phyloP scores from a whole-genome alignment of 257 asterid genomes.

The Avicennia marina region DNA sequence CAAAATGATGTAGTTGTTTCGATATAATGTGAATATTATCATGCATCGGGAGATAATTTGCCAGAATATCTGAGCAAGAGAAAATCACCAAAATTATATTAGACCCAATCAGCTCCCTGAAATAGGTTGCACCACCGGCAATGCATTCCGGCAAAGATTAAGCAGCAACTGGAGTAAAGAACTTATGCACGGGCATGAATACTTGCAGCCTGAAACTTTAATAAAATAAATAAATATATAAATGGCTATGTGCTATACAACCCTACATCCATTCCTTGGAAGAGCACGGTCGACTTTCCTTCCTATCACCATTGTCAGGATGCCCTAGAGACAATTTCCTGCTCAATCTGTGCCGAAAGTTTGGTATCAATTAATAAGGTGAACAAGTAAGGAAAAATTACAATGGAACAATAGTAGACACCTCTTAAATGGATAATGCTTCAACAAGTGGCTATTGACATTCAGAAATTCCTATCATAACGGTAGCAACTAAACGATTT shows the following conservation, averaged over 20 bases:
- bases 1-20: too few species aligned
- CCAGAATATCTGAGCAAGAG: background rate
- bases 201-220: background rate
- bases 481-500: too few species aligned
- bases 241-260: background rate
- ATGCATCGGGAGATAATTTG: background rate
- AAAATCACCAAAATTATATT: background rate
- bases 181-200: background rate
- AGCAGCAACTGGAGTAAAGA: too few species aligned
- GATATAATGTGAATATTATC: too few species aligned
- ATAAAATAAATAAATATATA: too few species aligned
- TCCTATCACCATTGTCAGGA: background rate
- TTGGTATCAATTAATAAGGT: background rate
- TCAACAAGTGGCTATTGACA: too few species aligned
- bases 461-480: too few species aligned
- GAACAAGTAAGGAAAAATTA: background rate
- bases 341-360: constrained; percentile 26
- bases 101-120: background rate
- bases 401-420: background rate
- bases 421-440: background rate
- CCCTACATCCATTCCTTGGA: background rate
- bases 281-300: background rate
- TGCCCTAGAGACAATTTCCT: constrained; percentile 24
- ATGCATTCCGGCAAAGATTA: background rate
- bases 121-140: background rate